phyloP scores from a whole-genome alignment of 768 basidiomycete species.

The Boletus rufocinnamomeus region DNA sequence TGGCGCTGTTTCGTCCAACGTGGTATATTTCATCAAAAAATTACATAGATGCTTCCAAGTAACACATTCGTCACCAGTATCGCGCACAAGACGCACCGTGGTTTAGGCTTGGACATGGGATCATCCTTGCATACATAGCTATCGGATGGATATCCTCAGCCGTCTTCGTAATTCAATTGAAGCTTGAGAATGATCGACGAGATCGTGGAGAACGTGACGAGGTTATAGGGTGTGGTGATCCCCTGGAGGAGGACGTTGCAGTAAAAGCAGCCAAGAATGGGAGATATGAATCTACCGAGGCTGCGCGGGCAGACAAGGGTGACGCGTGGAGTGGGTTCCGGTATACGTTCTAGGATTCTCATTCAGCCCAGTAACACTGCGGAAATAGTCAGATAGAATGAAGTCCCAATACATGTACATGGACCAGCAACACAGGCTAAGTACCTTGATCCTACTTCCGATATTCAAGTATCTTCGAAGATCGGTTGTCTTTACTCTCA shows the following conservation, averaged over 20 bases:
- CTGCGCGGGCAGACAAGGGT: conserved; percentile 60
- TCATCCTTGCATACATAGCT: conserved; percentile 68
- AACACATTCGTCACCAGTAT: conserved; percentile 45
- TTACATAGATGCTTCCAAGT: not conserved
- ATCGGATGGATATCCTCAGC: conserved; percentile 60
- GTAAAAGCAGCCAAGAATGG: conserved; percentile 48
- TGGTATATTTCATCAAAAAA: conserved; percentile 44
- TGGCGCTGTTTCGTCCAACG: conserved; percentile 66
- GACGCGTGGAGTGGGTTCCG: conserved; percentile 79
- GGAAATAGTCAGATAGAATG: not conserved
- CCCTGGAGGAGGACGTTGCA: conserved; percentile 39
- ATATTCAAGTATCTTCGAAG: not conserved
- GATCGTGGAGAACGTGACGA: conserved; percentile 72
- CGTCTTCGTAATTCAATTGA: conserved; percentile 49
- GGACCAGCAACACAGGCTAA: not conserved
- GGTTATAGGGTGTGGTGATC: conserved; percentile 51
- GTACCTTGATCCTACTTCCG: not conserved
- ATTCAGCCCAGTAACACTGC: not conserved
- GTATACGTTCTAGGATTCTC: conserved; percentile 47
- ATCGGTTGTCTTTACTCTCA: not conserved
- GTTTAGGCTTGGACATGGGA: conserved; percentile 69
- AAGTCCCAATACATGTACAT: not conserved
- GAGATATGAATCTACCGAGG: conserved; percentile 52
- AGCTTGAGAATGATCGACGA: conserved; percentile 59
- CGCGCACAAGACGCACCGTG: conserved; percentile 64